phyloP scores from a whole-genome alignment of 2,329 filamentous ascomycete genomes.

The Fusarium tuaranense region DNA sequence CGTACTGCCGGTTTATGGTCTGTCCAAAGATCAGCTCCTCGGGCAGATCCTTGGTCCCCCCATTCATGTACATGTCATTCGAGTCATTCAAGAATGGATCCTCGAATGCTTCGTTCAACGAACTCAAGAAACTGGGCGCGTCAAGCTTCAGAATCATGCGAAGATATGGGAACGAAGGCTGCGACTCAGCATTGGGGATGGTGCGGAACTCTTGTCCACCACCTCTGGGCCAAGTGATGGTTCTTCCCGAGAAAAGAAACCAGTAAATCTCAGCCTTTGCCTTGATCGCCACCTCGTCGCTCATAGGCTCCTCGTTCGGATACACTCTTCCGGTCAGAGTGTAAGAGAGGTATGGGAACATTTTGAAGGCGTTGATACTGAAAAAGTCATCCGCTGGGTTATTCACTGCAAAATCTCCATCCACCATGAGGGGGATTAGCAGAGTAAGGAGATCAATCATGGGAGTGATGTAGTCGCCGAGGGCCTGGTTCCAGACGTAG shows the following conservation, averaged over 20 bases:
- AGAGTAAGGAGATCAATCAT: conserved; percentile 84
- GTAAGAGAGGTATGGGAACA: conserved; percentile 96
- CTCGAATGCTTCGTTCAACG: conserved; percentile 97
- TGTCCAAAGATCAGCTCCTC: conserved; percentile 76
- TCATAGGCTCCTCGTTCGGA: conserved; percentile 82
- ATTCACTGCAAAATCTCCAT: conserved; percentile 64
- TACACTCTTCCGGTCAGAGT: conserved; percentile 91
- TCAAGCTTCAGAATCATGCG: conserved; percentile 89
- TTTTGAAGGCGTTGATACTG: conserved; percentile 82
- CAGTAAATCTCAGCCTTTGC: conserved; percentile 93
- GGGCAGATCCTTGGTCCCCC: conserved; percentile 62
- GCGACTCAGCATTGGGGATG: conserved; percentile 63
- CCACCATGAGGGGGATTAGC: conserved; percentile 69
- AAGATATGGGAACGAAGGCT: conserved; percentile 88
- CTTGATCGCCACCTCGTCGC: conserved; percentile 76
- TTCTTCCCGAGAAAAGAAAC: conserved; percentile 90
- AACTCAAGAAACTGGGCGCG: conserved; percentile 91
- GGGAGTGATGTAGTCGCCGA: conserved; percentile 91
- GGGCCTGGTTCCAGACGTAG: conserved; percentile 95
- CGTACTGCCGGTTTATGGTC: conserved; percentile 90
- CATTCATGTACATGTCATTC: conserved; percentile 69
- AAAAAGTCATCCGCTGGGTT: conserved; percentile 71
- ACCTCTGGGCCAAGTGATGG: conserved; percentile 78
- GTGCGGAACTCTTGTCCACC: conserved; percentile 72
- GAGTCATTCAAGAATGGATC: conserved; percentile 91